A percentile compares a stretch with the other conserved stretches of the same genome.
Evolutionary conservation across 169 alveolate species (phyloP).

Genomic region (Plasmodium inui): DNA sequence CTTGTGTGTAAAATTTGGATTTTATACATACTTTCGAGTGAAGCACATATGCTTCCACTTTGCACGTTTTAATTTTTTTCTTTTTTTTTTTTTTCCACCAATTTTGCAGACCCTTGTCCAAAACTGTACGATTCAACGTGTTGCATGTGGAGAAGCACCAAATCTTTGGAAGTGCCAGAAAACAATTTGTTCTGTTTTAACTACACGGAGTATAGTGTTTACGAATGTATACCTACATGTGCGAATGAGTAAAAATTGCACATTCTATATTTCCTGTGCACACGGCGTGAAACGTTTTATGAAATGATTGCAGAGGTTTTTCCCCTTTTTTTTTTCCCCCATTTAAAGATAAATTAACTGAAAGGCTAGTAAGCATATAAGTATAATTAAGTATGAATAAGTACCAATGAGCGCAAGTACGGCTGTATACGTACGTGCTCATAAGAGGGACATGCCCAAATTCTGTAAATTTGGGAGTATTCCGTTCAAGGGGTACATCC

Average conservation of each 20-base stretch:
- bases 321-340: neutral
- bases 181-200: constrained; percentile 97
- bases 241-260: neutral
- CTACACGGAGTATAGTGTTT: neutral
- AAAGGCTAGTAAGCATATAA: neutral
- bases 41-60: neutral
- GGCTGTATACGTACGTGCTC: neutral
- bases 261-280: neutral
- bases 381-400: neutral
- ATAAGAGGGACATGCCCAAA: neutral
- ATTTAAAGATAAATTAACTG: constrained; percentile 2
- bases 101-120: constrained; percentile 97
- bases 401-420: neutral
- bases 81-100: constrained; percentile 88
- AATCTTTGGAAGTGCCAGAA: constrained; percentile 98
- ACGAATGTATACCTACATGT: neutral
- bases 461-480: neutral
- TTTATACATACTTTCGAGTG: neutral
- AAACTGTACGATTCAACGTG: constrained; percentile 99
- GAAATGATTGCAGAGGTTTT: neutral
- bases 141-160: constrained; percentile 98
- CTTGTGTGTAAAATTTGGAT: neutral
- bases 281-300: neutral
- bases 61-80: constrained; percentile 60
- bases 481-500: neutral